Evolutionary conservation across 2,329 filamentous ascomycete genomes (phyloP).

Genomic region (Diaporthe citriasiana): DNA sequence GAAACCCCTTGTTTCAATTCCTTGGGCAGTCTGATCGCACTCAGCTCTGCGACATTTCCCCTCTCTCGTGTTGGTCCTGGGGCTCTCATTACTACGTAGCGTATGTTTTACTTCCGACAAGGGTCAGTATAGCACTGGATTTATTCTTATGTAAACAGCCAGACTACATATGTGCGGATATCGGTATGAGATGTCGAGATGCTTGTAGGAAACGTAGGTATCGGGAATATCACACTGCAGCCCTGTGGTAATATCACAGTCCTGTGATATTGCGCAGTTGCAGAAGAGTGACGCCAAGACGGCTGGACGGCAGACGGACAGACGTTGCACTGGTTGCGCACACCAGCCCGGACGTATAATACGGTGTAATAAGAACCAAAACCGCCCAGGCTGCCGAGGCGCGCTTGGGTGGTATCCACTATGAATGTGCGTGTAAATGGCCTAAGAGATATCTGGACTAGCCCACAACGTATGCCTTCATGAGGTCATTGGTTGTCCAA

Average conservation of each 20-base stretch:
- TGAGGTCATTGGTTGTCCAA: slow-evolving; percentile 28
- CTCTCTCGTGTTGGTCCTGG: not conserved
- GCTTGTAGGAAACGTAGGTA: not conserved
- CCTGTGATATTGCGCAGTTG: not conserved
- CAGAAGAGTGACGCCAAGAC: not conserved
- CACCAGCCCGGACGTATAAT: slow-evolving; percentile 14
- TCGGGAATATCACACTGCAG: not conserved
- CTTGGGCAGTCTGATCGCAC: slow-evolving; percentile 25
- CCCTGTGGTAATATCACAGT: not conserved
- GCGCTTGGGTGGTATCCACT: not conserved
- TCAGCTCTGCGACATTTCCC: not conserved
- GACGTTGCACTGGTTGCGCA: not conserved
- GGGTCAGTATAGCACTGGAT: not conserved
- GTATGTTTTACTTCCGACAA: not conserved
- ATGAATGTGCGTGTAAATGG: not conserved
- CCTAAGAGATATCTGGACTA: slow-evolving; percentile 13
- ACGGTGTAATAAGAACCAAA: not conserved
- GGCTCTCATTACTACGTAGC: slow-evolving; percentile 1
- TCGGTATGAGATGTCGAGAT: not conserved
- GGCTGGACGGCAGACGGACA: too few relatives aligned
- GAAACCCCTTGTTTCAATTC: slow-evolving; percentile 10
- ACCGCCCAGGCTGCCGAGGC: not conserved
- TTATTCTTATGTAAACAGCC: too few relatives aligned
- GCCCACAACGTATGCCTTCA: not conserved
- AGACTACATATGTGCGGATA: too few relatives aligned